Evolutionary conservation across 2,329 filamentous ascomycete genomes (phyloP), one percentile per base, ranked within the genome.

Genomic region (Epichloe amarillans): DNA sequence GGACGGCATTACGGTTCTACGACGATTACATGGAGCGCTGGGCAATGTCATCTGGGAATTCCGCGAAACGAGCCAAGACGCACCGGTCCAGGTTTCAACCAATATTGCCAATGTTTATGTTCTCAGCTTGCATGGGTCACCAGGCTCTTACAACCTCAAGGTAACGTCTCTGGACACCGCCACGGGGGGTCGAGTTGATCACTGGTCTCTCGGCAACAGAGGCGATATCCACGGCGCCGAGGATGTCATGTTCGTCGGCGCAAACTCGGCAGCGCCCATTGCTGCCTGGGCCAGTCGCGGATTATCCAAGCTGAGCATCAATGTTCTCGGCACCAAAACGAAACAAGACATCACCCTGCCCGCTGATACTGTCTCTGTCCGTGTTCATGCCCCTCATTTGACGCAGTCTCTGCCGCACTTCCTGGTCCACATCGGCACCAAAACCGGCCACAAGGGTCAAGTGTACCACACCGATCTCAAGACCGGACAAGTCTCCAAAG

Each of bases 391-490:
- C 1, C 84, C 88, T 15, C 81, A 82, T 56, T 74, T 84, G 50
- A 69, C 80, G 33, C 84, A 86, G 61, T 84, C 86, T 4, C 74
- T 82, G 44, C 75, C 88, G 38, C 88, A 95, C 69, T 94, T 96
- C 69, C 71, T 96, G 35, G 85, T 95, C 5, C 86, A 95, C 58
- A 88, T 81, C 58, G 76, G 83, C 58, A 87, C 87, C 0, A 73
- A 73, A 37, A 72, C 72, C 3, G 81, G 81, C 17, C 86, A 90
- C 62, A 88, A 86, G 72, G 91, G 85, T 3, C 85, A 94, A 54
- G 84, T 97, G 33, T 96, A 84, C 62, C 88, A 95, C 60, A 77
- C 94, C 53, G 79, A 95, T 58, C 66, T 87, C 48, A 83, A 83
- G 68, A 83, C 74, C 53, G 78, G 75, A 50, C 77, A 75, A 17